Base-by-base conservation (phyloP, 495 filamentous ascomycete genomes). In the Aspergillus kassunensis region DNA sequence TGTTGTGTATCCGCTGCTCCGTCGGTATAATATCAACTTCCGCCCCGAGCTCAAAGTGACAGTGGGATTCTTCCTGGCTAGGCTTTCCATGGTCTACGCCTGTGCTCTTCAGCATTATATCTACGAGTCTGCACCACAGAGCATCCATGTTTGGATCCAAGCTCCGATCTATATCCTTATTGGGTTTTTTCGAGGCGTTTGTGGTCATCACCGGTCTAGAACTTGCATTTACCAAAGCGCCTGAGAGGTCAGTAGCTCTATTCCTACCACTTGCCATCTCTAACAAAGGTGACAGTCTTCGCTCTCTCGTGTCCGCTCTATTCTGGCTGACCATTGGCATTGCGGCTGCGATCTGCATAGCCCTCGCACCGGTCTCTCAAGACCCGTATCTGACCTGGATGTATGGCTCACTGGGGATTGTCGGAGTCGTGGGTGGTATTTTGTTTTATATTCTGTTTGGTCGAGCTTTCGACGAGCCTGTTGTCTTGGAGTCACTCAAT, bases 31-130 rank as follows among this genome's bases (percentile, higher is more conserved):
- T 39, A 80, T 87, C 58, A 67, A 75, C 50, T 84, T 85, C 60
- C 74, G 70, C 23, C 84, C 84, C 6, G 77, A 87, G 43, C 77
- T 76, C 13, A 80, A 85, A 47, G 87, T 89, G 55, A 77, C 79
- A 7, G 70, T 74, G 3, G 85, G 83, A 19, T 83, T 88, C 57
- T 62, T 79, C 18, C 51, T 85, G 54, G 82, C 76, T 1, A 68
- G 73, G 0, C 21, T 81, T 23, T 75, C 79, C 41, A 83, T 86
- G 61, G 55, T 52, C 15, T 64, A 66, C 42, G 80, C 82, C 34
- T 76, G 83, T 23, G 61, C 86, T 23, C 66, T 87, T 19, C 86
- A 88, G 62, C 70, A 78, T 53, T 75, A 76, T 57, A 85, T 85
- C 43, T 54, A 54, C 27, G 48, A 20, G 53, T 86, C 85, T 65